Percentiles rank a stretch among this genome's conserved stretches.
Evolutionary conservation across 2,329 filamentous ascomycete genomes (phyloP).

Genomic region (Xylariaceae sp.): DNA sequence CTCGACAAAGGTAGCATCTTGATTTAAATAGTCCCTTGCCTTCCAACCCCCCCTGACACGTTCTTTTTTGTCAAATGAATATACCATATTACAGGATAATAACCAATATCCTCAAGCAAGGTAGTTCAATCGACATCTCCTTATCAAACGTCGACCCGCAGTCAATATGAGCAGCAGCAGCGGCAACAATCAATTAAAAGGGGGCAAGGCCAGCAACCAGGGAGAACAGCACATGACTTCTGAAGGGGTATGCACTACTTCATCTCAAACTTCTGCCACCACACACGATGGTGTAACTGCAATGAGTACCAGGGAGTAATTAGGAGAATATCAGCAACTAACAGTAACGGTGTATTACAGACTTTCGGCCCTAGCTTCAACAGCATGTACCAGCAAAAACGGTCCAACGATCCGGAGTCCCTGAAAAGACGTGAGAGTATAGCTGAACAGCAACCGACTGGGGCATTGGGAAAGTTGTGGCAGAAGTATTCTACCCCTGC

Average conservation of each 20-base stretch:
- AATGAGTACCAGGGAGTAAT: too few relatives aligned
- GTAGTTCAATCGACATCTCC: neutral
- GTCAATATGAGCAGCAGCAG: constrained; percentile 2
- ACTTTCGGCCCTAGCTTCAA: neutral
- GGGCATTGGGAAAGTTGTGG: constrained; percentile 1
- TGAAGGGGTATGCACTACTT: neutral
- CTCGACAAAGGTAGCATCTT: too few relatives aligned
- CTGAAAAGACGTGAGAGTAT: constrained; percentile 2
- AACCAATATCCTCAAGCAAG: too few relatives aligned
- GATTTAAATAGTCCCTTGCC: too few relatives aligned
- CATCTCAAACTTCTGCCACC: neutral
- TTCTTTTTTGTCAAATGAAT: too few relatives aligned
- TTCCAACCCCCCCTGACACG: too few relatives aligned
- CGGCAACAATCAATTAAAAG: neutral
- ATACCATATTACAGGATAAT: too few relatives aligned
- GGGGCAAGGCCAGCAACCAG: constrained; percentile 6
- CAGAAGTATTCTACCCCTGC: neutral
- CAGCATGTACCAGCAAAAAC: constrained; percentile 10
- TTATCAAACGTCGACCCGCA: neutral
- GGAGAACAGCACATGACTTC: neutral
- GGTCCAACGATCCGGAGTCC: constrained; percentile 2
- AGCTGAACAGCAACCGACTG: constrained; percentile 5
- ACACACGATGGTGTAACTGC: too few relatives aligned
- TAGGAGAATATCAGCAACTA: too few relatives aligned
- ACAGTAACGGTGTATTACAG: neutral